Percentiles rank a stretch among this genome's conserved stretches.
Conservation (phyloP, 2,329 filamentous ascomycete genomes). For the Aspergillus nomiae region DNA sequence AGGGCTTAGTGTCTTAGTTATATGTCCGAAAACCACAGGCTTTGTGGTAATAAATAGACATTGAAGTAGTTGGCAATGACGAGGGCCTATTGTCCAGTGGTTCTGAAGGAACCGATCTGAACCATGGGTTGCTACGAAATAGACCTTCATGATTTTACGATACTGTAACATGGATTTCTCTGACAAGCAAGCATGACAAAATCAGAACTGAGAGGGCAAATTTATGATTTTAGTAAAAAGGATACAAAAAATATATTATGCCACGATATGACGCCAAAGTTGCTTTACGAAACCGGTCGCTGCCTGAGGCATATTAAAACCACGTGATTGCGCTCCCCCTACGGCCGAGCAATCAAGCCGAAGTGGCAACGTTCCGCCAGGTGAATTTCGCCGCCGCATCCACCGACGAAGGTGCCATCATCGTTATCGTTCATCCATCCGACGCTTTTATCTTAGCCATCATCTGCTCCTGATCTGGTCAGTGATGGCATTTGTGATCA, state of each 20-base stretch:
- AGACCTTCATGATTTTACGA: background rate
- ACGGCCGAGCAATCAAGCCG: conserved; percentile 21
- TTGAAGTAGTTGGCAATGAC: background rate
- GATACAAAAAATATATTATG: background rate
- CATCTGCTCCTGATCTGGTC: conserved; percentile 20
- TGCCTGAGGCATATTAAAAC: conserved; percentile 7
- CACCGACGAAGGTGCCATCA: conserved; percentile 10
- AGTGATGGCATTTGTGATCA: conserved; percentile 28
- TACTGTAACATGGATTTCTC: background rate
- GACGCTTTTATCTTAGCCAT: conserved; percentile 16
- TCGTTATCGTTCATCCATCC: conserved; percentile 9
- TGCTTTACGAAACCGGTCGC: background rate
- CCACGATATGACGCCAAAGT: background rate
- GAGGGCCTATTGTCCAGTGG: background rate
- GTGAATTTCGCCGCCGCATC: conserved; percentile 37
- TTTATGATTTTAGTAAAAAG: background rate
- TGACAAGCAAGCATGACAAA: background rate
- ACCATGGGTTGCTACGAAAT: conserved; percentile 9
- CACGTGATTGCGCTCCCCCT: conserved; percentile 23
- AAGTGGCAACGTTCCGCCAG: conserved; percentile 28
- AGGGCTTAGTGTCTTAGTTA: background rate
- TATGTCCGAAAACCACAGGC: background rate
- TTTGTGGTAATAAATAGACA: background rate
- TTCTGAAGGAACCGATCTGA: conserved; percentile 4
- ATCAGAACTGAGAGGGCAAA: background rate